Base-by-base conservation (phyloP, 1,284 basidiomycete species). In the Ceratobasidium papillatum region DNA sequence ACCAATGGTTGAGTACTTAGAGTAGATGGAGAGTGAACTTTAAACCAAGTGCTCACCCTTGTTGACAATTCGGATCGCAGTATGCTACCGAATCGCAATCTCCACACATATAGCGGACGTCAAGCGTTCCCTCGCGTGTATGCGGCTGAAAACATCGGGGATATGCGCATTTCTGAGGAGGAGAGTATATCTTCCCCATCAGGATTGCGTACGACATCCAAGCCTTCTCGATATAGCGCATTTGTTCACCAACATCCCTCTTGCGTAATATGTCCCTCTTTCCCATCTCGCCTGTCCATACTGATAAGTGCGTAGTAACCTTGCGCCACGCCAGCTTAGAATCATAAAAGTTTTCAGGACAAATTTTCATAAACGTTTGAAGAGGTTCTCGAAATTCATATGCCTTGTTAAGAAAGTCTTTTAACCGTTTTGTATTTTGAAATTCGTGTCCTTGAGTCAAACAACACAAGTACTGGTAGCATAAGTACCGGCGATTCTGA, bases 111-210 rank as follows among this genome's bases (percentile, higher is more conserved):
- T 45, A 63, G 17, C 61, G 41, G 12, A 47, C 25, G n/a, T 30
- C 22, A 0, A 63, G 8, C 11, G 27, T 32, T 32, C 25, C 25
- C 32, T 45, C 14, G 25, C 27, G 41, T 1, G 43, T 63, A 30
- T 0, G 30, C 27, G 27, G 30, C 34, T 58, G 61, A 47, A 63
- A 63, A 32, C 61, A 63, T n/a, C 61, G 61, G 4, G 61, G 61
- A 32, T 63, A 45, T 45, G 61, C 61, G 43, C 61, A 63, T 12
- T 43, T 27, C n/a, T 63, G 61, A 17, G 36, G 58, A 41, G 34
- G 36, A 5, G 5, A n/a, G 22, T 41, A 9, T 22, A 11, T 11
- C 5, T 9, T 30, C n/a, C 1, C 43, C 43, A 63, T 14, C n/a
- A 19, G 1, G 25, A 12, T 14, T 47, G 41, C 25, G 41, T 14